phyloP scores from a whole-genome alignment of 345 rosid species.

The Eucalyptus regnans region DNA sequence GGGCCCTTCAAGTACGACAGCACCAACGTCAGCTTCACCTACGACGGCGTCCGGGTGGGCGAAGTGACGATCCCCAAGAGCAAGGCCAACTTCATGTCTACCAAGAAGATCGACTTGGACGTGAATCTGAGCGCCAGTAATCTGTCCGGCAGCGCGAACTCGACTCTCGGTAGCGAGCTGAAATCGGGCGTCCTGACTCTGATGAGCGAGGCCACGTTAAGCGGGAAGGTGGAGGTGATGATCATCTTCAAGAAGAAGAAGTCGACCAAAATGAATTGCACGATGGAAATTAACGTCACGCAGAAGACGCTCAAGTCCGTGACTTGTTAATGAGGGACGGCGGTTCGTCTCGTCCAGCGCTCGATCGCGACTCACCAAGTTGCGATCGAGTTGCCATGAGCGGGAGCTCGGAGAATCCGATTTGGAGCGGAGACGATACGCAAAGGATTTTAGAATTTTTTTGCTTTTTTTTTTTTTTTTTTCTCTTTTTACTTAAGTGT shows the following conservation, averaged over 20 bases:
- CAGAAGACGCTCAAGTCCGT: not conserved
- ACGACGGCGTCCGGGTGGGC: not conserved
- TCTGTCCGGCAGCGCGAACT: not conserved
- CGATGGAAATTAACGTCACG: not conserved
- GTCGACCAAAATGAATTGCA: constrained; percentile 2
- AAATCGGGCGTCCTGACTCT: not conserved
- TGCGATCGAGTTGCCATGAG: not conserved
- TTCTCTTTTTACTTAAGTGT: not conserved
- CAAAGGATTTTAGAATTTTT: not conserved
- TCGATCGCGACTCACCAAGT: not conserved
- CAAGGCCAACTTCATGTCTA: constrained; percentile 1
- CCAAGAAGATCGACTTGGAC: not conserved
- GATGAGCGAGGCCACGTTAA: not conserved
- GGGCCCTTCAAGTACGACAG: constrained; percentile 5
- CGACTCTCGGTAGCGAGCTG: not conserved
- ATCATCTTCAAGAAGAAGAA: constrained; percentile 7
- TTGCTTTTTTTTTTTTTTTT: not conserved
- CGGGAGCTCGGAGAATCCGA: not conserved
- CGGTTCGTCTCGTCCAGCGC: not conserved
- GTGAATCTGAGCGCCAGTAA: not conserved
- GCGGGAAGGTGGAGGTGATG: constrained; percentile 1
- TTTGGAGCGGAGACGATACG: not conserved
- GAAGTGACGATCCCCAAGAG: not conserved
- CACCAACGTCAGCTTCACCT: not conserved
- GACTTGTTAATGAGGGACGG: not conserved